A percentile compares a stretch with the other conserved stretches of the same genome.
Evolutionary conservation across 2,329 filamentous ascomycete species (phyloP).

Genomic region (Exophiala oligosperma): DNA sequence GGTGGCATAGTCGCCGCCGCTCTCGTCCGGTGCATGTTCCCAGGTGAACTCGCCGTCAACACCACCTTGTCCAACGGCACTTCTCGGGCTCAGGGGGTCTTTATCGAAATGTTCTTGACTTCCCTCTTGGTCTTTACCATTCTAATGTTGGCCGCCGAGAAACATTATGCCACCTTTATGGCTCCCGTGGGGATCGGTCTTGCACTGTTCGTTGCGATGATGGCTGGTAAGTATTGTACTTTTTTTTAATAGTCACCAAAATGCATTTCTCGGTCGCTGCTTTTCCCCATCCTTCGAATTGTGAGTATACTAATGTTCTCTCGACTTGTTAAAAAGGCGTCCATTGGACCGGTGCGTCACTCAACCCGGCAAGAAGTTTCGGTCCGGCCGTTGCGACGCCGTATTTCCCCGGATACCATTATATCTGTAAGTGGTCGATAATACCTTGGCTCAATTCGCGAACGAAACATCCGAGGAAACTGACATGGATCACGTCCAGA

Average conservation of each 20-base stretch:
- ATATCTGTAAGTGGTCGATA: constrained; percentile 22
- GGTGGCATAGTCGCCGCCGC: constrained; percentile 61
- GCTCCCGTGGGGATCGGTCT: constrained; percentile 72
- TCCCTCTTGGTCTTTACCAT: constrained; percentile 63
- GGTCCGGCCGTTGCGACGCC: constrained; percentile 47
- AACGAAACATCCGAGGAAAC: background rate
- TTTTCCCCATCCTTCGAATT: no score
- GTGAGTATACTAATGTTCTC: no score
- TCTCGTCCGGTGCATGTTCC: constrained; percentile 59
- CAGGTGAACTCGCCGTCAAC: constrained; percentile 54
- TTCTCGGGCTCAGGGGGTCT: constrained; percentile 59
- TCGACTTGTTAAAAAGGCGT: constrained; percentile 34
- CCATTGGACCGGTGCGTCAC: constrained; percentile 48
- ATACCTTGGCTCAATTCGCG: background rate
- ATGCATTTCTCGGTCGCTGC: no score
- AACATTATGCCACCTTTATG: constrained; percentile 69
- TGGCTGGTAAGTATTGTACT: constrained; percentile 39
- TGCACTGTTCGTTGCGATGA: constrained; percentile 63
- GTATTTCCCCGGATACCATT: constrained; percentile 48
- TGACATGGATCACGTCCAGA: background rate
- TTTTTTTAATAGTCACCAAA: background rate
- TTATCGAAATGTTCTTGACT: constrained; percentile 68
- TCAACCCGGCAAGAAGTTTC: constrained; percentile 50
- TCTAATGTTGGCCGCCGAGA: constrained; percentile 70
- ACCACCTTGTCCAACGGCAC: constrained; percentile 55